Evolutionary conservation across 2,329 filamentous ascomycete species (phyloP).

Genomic region (Rugonectria rugulosa): DNA sequence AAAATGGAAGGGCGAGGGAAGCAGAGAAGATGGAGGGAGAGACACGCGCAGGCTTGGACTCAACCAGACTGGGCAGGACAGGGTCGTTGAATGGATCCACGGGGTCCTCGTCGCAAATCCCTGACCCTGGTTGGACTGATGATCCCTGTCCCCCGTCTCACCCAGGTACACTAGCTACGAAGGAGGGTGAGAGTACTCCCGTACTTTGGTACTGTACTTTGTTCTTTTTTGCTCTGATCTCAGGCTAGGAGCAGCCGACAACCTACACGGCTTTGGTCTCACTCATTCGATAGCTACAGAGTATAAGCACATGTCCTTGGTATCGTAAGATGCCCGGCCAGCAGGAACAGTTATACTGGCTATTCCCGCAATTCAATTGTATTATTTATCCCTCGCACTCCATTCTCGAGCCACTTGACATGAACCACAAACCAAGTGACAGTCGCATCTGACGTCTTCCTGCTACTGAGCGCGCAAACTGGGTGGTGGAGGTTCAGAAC

Average conservation of each 20-base stretch:
- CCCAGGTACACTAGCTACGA: constrained; percentile 13
- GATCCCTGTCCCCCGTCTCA: constrained; percentile 22
- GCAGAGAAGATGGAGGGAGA: background rate
- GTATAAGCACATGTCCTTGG: too few species aligned
- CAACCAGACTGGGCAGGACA: background rate
- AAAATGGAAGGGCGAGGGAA: background rate
- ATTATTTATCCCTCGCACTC: too few species aligned
- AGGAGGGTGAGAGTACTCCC: constrained; percentile 2
- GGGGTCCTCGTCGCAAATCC: constrained; percentile 24
- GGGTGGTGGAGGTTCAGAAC: constrained; percentile 20
- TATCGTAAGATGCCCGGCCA: too few species aligned
- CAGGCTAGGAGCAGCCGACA: constrained; percentile 8
- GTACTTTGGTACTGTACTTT: too few species aligned
- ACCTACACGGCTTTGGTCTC: too few species aligned
- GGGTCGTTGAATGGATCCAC: constrained; percentile 23
- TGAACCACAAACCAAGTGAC: constrained; percentile 7
- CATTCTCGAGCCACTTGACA: constrained; percentile 1
- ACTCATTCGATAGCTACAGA: too few species aligned
- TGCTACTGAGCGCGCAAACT: constrained; percentile 6
- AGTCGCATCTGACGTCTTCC: constrained; percentile 17
- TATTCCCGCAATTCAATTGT: too few species aligned
- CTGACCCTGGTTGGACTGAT: constrained; percentile 18
- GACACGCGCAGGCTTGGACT: constrained; percentile 14
- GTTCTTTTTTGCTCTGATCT: constrained; percentile 15
- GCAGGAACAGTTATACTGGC: too few species aligned